Base-by-base conservation (phyloP, 2,329 filamentous ascomycete genomes). In the Botryotinia convoluta region DNA sequence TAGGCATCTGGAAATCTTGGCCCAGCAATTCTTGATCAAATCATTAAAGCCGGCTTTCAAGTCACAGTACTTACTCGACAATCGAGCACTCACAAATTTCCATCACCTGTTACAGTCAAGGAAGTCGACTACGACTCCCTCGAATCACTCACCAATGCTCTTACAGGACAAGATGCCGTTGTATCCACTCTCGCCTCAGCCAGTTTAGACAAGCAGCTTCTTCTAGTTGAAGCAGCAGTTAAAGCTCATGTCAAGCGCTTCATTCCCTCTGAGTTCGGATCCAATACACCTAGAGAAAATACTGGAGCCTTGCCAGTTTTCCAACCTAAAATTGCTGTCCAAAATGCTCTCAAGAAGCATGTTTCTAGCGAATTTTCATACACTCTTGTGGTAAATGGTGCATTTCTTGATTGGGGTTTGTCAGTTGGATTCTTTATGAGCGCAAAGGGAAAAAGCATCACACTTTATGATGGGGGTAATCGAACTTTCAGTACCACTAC, bases 221-320 rank as follows among this genome's bases (percentile, higher is more conserved):
- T 82, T 63, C 80, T 90, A 72, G 85, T 90, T 69, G 86, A 91
- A 69, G 89, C 89, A 1, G 85, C 88, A n/a, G 83, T 87, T 57
- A 84, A 84, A 42, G 88, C 88, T 1, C 86, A 87, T n/a, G 87
- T 91, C 12, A 85, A 87, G 78, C 84, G 87, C 29, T 89, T 90
- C 81, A 83, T 91, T 54, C 88, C 89, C 1, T 86, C 86, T 18
- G 88, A 91, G 73, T 91, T 86, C 54, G 82, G 81, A 26, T 79
- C 80, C 59, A 77, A 81, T 81, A 81, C 73, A 0, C 68, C 71
- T 32, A 74, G 62, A 42, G 72, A 74, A 12, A 75, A 76, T 59
- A 39, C 75, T 37, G 57, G 72, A 48, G n/a, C 61, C 48, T 68
- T 74, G 20, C 75, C 76, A 57, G 22, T 76, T 59, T 76, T 76